Conservation (phyloP, 768 basidiomycete species). For the Gelatoporia subvermispora region DNA sequence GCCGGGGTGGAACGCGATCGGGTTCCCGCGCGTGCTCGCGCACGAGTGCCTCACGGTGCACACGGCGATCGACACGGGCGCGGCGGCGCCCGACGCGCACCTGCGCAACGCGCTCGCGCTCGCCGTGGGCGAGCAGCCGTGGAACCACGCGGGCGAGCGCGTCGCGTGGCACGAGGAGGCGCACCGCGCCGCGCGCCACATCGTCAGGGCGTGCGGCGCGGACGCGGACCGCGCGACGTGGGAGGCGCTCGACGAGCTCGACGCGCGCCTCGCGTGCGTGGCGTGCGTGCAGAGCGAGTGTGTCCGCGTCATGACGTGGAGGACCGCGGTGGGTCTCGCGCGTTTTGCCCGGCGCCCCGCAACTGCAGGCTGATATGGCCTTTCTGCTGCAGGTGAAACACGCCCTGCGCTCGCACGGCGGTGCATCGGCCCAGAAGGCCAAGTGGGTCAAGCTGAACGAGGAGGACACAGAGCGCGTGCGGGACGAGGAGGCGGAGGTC, state of each 20-base stretch:
- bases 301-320: neutral
- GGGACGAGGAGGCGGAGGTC: neutral
- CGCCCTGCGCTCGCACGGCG: neutral
- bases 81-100: neutral
- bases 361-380: no score
- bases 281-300: neutral
- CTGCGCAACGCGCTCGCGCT: constrained; percentile 7
- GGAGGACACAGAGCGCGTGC: neutral
- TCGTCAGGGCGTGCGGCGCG: neutral
- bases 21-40: constrained; percentile 3
- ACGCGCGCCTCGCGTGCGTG: neutral
- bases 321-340: neutral
- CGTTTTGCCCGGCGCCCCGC: neutral
- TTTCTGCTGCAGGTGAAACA: neutral
- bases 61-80: neutral
- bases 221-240: neutral
- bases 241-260: neutral
- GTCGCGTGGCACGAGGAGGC: constrained; percentile 3
- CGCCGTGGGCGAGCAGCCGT: constrained; percentile 3
- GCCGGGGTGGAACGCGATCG: constrained; percentile 3
- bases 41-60: constrained; percentile 4
- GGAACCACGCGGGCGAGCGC: constrained; percentile 3
- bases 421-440: neutral
- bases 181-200: neutral
- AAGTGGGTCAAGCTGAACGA: neutral